A percentile compares a stretch with the other conserved stretches of the same genome.
Conservation (phyloP, 192 early-diverging fungal genomes). For the Diversispora eburnea region DNA sequence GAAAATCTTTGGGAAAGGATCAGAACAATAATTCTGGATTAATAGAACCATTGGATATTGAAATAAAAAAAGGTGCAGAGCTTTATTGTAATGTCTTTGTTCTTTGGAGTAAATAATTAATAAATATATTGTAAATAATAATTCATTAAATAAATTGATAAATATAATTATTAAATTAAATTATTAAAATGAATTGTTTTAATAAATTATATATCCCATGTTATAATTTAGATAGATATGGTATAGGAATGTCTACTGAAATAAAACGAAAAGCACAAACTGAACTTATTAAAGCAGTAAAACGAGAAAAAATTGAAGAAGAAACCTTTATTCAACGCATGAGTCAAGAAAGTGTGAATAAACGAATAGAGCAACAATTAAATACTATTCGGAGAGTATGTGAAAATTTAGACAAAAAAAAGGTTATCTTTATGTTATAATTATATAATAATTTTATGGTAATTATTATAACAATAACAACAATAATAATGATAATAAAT, state of each 20-base stretch:
- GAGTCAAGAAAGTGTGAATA: conserved; percentile 28
- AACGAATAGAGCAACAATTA: conserved; percentile 21
- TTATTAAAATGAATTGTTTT: background rate
- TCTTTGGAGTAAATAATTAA: background rate
- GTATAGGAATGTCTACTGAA: conserved; percentile 37
- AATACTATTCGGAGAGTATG: conserved; percentile 31
- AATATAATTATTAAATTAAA: too few species aligned
- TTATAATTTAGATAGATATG: conserved; percentile 29
- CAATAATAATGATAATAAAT: background rate
- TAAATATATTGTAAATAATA: background rate
- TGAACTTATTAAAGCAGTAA: conserved; percentile 22
- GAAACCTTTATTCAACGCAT: conserved; percentile 34
- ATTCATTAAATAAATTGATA: too few species aligned
- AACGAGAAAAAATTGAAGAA: conserved; percentile 31
- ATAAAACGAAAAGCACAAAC: conserved; percentile 30
- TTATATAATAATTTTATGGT: conserved; percentile 10
- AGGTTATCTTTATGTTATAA: conserved; percentile 23
- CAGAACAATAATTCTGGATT: background rate
- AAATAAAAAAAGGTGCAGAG: conserved; percentile 22
- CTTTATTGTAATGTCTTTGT: too few species aligned
- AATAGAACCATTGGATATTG: conserved; percentile 17
- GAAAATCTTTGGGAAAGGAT: conserved; percentile 34
- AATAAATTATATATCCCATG: background rate
- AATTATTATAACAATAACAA: background rate
- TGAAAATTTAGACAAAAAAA: conserved; percentile 36